These are phyloP conservation scores for Paramyrothecium sp. DNA, from an alignment of 2,329 filamentous ascomycete genomes.

Conservation along the genomic window DNA sequence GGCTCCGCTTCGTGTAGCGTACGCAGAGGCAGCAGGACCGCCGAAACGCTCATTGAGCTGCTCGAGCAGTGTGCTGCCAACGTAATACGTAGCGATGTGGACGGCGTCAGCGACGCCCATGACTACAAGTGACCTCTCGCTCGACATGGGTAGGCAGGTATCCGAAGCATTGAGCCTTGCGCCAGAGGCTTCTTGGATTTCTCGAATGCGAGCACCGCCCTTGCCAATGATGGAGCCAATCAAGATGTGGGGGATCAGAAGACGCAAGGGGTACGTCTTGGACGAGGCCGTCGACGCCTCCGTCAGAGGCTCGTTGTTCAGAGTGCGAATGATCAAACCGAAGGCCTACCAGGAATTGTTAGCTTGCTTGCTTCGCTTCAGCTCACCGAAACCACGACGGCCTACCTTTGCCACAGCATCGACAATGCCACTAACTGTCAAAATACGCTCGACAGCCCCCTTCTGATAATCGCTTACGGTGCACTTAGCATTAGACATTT, in stretches of 20 bases:
- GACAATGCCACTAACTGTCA: slow-evolving; percentile 94
- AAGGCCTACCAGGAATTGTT: slow-evolving; percentile 66
- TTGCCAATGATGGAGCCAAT: slow-evolving; percentile 99
- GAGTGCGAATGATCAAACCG: slow-evolving; percentile 93
- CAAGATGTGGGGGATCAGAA: slow-evolving; percentile 93
- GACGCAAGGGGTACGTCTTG: slow-evolving; percentile 94
- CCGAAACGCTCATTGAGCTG: slow-evolving; percentile 96
- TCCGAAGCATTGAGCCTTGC: slow-evolving; percentile 96
- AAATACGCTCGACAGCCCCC: slow-evolving; percentile 93
- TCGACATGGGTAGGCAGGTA: slow-evolving; percentile 88
- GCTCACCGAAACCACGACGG: neutral
- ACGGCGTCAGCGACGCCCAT: slow-evolving; percentile 97
- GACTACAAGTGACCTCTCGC: slow-evolving; percentile 95
- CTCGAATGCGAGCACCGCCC: slow-evolving; percentile 89
- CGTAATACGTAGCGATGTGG: slow-evolving; percentile 98
- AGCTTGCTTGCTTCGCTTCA: slow-evolving; percentile 18
- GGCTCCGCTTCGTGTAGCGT: slow-evolving; percentile 90
- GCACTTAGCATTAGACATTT: slow-evolving; percentile 94
- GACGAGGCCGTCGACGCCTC: slow-evolving; percentile 87
- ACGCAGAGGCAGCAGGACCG: slow-evolving; percentile 93
- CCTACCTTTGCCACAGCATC: slow-evolving; percentile 94
- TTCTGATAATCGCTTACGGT: slow-evolving; percentile 98
- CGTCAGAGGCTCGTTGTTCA: slow-evolving; percentile 94
- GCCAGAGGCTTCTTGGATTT: slow-evolving; percentile 97
- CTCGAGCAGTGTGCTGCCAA: slow-evolving; percentile 95